Conservation (phyloP, 192 early-diverging fungal genomes). For the Coemansia erecta region DNA sequence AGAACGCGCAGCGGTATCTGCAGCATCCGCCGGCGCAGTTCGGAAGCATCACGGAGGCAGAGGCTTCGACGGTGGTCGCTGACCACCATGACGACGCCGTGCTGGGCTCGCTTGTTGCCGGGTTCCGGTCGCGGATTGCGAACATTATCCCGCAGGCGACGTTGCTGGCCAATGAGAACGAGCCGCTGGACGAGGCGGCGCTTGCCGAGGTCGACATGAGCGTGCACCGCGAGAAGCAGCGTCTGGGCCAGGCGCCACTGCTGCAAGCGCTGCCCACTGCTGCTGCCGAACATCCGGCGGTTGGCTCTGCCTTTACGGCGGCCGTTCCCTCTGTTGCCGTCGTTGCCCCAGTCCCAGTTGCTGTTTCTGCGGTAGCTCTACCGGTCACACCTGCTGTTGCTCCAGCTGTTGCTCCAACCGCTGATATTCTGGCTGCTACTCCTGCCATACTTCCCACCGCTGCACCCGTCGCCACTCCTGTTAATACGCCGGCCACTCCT, state of each 20-base stretch:
- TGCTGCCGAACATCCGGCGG: too few relatives aligned
- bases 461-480: too few relatives aligned
- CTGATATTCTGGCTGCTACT: too few relatives aligned
- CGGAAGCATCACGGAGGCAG: neutral
- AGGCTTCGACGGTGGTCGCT: conserved; percentile 3
- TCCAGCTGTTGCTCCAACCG: too few relatives aligned
- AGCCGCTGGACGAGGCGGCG: conserved; percentile 12
- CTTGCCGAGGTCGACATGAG: conserved; percentile 6
- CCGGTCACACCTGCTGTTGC: too few relatives aligned
- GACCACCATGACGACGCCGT: conserved; percentile 29
- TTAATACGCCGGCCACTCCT: too few relatives aligned
- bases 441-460: too few relatives aligned
- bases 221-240: conserved; percentile 21
- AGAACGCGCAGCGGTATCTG: conserved; percentile 57
- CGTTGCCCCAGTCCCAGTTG: too few relatives aligned
- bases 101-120: conserved; percentile 14
- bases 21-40: conserved; percentile 24
- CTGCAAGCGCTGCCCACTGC: too few relatives aligned
- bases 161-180: conserved; percentile 41
- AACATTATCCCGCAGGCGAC: conserved; percentile 37
- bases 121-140: conserved; percentile 1
- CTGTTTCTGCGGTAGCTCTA: too few relatives aligned
- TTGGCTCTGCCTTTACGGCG: too few relatives aligned
- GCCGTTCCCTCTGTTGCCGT: too few relatives aligned
- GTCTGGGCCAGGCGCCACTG: conserved; percentile 23